Percentiles rank a stretch among this genome's conserved stretches.
Conservation (phyloP, 1,139 yeast genomes). For the Saccharomyces hybrid region DNA sequence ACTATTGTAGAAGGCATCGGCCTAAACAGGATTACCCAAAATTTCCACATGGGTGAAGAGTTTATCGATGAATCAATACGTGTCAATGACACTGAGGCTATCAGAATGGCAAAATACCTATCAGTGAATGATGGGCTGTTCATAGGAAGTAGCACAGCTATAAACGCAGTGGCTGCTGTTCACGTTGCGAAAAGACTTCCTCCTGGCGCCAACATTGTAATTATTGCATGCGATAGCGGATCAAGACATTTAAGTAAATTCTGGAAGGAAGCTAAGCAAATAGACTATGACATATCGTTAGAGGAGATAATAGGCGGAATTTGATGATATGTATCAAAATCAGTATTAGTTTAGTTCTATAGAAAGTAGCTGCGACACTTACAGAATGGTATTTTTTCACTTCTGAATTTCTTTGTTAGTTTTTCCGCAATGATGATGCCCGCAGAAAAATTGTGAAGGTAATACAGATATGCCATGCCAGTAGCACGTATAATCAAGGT, state of each 20-base stretch:
- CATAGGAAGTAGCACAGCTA: conserved; percentile 86
- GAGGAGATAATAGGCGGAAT: conserved; percentile 21
- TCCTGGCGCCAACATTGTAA: conserved; percentile 68
- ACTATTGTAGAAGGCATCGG: conserved; percentile 94
- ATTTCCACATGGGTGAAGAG: conserved; percentile 64
- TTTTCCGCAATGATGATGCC: not conserved
- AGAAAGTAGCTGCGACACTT: not conserved
- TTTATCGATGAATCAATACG: conserved; percentile 72
- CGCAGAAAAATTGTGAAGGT: not conserved
- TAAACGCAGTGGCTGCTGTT: conserved; percentile 87
- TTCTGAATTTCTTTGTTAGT: not conserved
- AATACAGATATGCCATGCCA: not conserved
- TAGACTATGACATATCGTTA: conserved; percentile 28
- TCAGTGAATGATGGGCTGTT: conserved; percentile 82
- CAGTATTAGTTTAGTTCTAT: not conserved
- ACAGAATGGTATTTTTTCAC: not conserved
- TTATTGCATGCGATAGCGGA: conserved; percentile 93
- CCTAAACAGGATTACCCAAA: conserved; percentile 73
- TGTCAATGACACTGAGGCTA: conserved; percentile 72
- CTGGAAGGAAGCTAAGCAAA: conserved; percentile 61
- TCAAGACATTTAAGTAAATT: conserved; percentile 83
- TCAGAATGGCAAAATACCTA: conserved; percentile 79
- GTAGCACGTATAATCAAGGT: not conserved
- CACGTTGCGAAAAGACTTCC: conserved; percentile 49
- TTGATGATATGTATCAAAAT: not conserved